Percentiles rank a stretch among this genome's conserved stretches.
Evolutionary conservation across 768 basidiomycete species (phyloP).

Genomic region (Mycena vitilis): DNA sequence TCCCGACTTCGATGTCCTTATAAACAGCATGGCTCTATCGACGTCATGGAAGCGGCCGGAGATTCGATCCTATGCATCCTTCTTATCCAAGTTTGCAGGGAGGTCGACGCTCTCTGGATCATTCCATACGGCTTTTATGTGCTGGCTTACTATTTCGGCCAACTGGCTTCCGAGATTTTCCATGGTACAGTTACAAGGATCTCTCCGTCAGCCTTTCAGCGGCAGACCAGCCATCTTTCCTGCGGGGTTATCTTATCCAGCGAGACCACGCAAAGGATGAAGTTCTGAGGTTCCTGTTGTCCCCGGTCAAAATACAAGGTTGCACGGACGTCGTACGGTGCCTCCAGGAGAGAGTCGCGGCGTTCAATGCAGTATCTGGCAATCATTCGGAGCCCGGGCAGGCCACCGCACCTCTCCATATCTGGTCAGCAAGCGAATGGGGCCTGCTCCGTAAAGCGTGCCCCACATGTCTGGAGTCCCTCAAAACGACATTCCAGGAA

Average conservation of each 20-base stretch:
- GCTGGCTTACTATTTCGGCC: background rate
- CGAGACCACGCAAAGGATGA: background rate
- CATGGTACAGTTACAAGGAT: conserved; percentile 11
- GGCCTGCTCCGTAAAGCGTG: background rate
- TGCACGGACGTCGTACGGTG: background rate
- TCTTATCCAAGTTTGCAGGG: conserved; percentile 2
- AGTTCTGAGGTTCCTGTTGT: background rate
- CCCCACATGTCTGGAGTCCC: background rate
- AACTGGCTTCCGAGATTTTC: background rate
- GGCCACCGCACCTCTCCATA: conserved; percentile 1
- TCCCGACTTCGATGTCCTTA: background rate
- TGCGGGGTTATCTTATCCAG: background rate
- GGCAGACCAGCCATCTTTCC: background rate
- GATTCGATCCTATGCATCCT: background rate
- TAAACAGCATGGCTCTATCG: background rate
- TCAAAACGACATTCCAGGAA: background rate
- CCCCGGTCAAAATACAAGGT: background rate
- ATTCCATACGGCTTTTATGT: conserved; percentile 12
- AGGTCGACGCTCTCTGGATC: conserved; percentile 23
- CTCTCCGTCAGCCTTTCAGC: background rate
- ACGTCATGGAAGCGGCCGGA: background rate
- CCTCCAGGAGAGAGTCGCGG: background rate
- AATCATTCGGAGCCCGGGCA: background rate
- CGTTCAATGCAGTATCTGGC: background rate
- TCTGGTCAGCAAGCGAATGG: conserved; percentile 19